phyloP scores from a whole-genome alignment of 805 yeast genomes.

The Yamadazyma tumulicola region DNA sequence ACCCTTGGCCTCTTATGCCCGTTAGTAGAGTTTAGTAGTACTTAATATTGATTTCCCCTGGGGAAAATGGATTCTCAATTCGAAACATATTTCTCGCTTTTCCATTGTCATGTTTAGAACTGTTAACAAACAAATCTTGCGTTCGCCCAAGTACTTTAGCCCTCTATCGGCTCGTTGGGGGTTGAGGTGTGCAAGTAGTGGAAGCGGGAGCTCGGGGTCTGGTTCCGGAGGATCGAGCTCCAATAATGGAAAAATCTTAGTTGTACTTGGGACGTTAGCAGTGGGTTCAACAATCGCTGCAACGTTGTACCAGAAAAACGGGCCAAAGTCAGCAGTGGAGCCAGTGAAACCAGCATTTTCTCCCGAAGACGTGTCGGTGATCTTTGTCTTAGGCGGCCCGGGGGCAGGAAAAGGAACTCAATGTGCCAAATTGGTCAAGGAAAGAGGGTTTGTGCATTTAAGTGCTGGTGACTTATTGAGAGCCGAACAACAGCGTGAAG shows the following conservation, averaged over 20 bases:
- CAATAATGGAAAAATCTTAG: constrained; percentile 22
- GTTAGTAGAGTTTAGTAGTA: too few species aligned
- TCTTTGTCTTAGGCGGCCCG: constrained; percentile 95
- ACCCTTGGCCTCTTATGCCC: constrained; percentile 4
- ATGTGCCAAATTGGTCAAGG: constrained; percentile 77
- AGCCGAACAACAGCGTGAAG: constrained; percentile 83
- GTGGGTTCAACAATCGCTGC: constrained; percentile 46
- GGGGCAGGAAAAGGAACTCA: constrained; percentile 99
- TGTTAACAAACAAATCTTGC: too few species aligned
- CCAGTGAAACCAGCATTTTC: constrained; percentile 46
- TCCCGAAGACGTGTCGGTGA: constrained; percentile 67
- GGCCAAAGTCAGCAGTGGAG: constrained; percentile 46
- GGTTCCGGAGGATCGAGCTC: too few species aligned
- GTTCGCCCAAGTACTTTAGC: too few species aligned
- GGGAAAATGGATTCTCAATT: too few species aligned
- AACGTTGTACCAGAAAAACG: constrained; percentile 37
- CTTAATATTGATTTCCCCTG: too few species aligned
- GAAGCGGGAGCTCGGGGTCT: too few species aligned
- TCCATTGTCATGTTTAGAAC: too few species aligned
- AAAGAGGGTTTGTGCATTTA: constrained; percentile 79
- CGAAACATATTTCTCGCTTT: too few species aligned
- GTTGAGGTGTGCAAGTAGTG: too few species aligned
- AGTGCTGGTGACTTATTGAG: constrained; percentile 96
- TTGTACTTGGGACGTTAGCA: constrained; percentile 45
- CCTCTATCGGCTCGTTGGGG: too few species aligned